Base-by-base conservation (phyloP, 2,329 filamentous ascomycete species). In the Rugonectria rugulosa region DNA sequence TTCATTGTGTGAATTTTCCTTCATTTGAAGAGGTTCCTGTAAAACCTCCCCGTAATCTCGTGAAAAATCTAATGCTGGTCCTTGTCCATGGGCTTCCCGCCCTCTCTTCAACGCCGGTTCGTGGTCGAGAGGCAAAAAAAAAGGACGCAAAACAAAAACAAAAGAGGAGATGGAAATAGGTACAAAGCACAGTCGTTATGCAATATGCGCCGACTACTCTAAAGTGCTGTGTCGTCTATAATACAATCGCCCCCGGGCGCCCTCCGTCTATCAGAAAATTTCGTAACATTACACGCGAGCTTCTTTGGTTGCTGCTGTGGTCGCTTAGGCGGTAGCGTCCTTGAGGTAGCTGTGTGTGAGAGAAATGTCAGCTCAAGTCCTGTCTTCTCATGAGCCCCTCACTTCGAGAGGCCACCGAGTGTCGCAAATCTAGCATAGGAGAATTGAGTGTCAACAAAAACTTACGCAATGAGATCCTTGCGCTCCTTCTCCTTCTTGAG, bases 401-500 rank as follows among this genome's bases (percentile, higher is more conserved):
- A 49, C 40, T 34, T 29, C 17, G 45, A 54, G 32, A 38, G n/a
- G n/a, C n/a, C n/a, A n/a, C n/a, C n/a, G n/a, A n/a, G n/a, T n/a
- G n/a, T n/a, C n/a, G n/a, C n/a, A n/a, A n/a, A n/a, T n/a, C 15
- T 23, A 14, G 36, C 11, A 14, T 14, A 10, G 21, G 32, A 15
- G n/a, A 23, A 12, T 26, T 19, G 41, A n/a, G n/a, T n/a, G 23
- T 36, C n/a, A 10, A 36, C n/a, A 10, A 12, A 51, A 61, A 86
- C 89, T 72, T 90, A 94, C 89, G 92, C 92, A 87, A 99, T 97
- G 73, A 99, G 85, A 81, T 99, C 94, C 79, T 98, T 97, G 79
- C 95, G 88, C 84, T 98, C 95, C 91, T 98, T 98, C 76, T 88
- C 87, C 91, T 99, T 99, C 93, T 99, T 99, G 75, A 99, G 87